Evolutionary conservation across 495 filamentous ascomycete species (phyloP).

Genomic region (Xylaria sp.): DNA sequence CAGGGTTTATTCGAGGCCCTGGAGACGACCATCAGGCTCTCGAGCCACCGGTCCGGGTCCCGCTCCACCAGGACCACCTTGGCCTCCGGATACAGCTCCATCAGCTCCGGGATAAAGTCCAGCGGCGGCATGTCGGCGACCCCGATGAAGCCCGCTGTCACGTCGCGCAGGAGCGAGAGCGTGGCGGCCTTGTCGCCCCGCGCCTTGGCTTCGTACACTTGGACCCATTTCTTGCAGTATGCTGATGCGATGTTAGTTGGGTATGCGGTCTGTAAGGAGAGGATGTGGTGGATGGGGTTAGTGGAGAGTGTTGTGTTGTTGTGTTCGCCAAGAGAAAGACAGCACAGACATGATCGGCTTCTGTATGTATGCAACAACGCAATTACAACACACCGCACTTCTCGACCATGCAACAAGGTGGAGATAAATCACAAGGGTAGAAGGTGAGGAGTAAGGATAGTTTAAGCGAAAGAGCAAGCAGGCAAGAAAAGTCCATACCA

Average conservation of each 20-base stretch:
- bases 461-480: background rate
- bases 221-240: constrained; percentile 33
- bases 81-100: constrained; percentile 40
- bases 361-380: too few relatives aligned
- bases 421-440: too few relatives aligned
- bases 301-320: too few relatives aligned
- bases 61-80: constrained; percentile 40
- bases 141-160: constrained; percentile 36
- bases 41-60: constrained; percentile 35
- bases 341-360: too few relatives aligned
- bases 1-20: constrained; percentile 19
- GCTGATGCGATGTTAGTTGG: background rate
- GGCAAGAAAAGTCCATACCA: constrained; percentile 23
- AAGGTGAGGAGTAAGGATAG: too few relatives aligned
- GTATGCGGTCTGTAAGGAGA: too few relatives aligned
- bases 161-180: constrained; percentile 22
- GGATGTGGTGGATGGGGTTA: background rate
- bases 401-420: too few relatives aligned
- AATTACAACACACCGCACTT: too few relatives aligned
- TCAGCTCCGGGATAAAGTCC: constrained; percentile 37
- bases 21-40: constrained; percentile 17
- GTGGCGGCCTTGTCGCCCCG: constrained; percentile 24
- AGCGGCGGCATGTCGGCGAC: constrained; percentile 34
- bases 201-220: constrained; percentile 25
- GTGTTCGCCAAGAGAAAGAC: too few relatives aligned